Evolutionary conservation across 2,329 filamentous ascomycete genomes (phyloP).

Genomic region (Camillea tinctor): DNA sequence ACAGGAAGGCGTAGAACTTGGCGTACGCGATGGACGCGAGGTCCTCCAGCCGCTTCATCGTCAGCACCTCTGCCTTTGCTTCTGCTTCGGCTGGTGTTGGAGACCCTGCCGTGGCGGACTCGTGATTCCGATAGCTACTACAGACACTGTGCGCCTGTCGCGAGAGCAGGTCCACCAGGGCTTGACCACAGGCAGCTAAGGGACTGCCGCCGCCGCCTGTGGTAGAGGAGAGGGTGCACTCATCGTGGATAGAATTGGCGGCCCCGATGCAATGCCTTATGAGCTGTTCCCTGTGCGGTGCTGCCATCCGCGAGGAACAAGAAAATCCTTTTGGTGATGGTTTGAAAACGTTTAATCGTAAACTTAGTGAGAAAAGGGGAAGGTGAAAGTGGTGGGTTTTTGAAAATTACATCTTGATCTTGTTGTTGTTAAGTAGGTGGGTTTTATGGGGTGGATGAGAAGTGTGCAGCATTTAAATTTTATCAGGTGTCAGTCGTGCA

Average conservation of each 20-base stretch:
- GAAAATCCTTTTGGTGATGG: neutral
- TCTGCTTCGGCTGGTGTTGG: neutral
- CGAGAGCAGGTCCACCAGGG: constrained; percentile 27
- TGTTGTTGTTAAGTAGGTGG: too few species aligned
- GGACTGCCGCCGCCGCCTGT: constrained; percentile 3
- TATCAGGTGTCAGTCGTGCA: too few species aligned
- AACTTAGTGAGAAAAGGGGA: neutral
- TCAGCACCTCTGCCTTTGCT: constrained; percentile 19
- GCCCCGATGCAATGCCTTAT: constrained; percentile 22
- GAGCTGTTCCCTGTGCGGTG: constrained; percentile 11
- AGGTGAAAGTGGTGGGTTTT: too few species aligned
- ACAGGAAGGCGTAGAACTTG: constrained; percentile 70
- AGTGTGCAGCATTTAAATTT: too few species aligned
- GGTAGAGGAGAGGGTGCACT: constrained; percentile 21
- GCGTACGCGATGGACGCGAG: constrained; percentile 58
- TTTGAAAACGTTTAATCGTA: neutral
- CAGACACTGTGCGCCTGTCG: constrained; percentile 22
- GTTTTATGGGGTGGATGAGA: too few species aligned
- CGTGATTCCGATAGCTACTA: constrained; percentile 7
- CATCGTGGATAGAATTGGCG: constrained; percentile 17
- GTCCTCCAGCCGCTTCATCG: constrained; percentile 50
- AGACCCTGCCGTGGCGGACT: neutral
- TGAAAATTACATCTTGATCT: too few species aligned
- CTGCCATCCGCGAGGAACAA: constrained; percentile 3
- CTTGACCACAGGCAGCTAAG: constrained; percentile 25